These are phyloP conservation scores for Hydnum rufescens DNA, from an alignment of 768 basidiomycete genomes.

Conservation along the genomic window DNA sequence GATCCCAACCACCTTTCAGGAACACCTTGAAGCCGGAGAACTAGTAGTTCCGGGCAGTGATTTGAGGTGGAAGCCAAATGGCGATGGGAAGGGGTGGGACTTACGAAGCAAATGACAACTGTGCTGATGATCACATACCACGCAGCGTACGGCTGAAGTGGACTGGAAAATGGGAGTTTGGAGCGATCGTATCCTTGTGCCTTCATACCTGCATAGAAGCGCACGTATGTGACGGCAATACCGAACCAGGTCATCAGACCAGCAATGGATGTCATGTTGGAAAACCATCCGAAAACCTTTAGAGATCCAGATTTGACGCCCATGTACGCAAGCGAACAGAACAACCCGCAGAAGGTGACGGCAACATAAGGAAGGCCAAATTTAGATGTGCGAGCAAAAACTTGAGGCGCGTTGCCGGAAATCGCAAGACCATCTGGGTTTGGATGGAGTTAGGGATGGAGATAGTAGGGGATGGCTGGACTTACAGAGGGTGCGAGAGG, in stretches of 20 bases:
- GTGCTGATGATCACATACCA: conserved; percentile 19
- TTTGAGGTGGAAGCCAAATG: not conserved
- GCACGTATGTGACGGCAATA: conserved; percentile 54
- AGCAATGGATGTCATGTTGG: conserved; percentile 45
- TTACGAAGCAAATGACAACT: conserved; percentile 16
- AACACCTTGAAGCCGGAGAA: conserved; percentile 25
- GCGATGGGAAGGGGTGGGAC: too few relatives aligned
- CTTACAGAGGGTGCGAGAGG: conserved; percentile 49
- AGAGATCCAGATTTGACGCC: conserved; percentile 39
- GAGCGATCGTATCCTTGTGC: conserved; percentile 57
- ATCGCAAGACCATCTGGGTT: conserved; percentile 55
- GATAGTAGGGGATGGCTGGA: not conserved
- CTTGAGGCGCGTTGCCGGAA: conserved; percentile 59
- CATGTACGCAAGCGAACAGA: conserved; percentile 65
- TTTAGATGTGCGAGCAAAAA: conserved; percentile 51
- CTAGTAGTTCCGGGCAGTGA: conserved; percentile 14
- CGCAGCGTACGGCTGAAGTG: conserved; percentile 29
- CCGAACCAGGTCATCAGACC: conserved; percentile 59
- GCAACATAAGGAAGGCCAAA: conserved; percentile 61
- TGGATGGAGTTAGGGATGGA: not conserved
- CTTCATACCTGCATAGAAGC: conserved; percentile 70
- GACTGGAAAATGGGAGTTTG: conserved; percentile 48
- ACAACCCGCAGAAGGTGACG: conserved; percentile 44
- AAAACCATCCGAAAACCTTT: conserved; percentile 40
- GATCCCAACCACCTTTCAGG: conserved; percentile 24